These are phyloP conservation scores for Cryphonectria naterciae DNA, from an alignment of 2,329 filamentous ascomycete species.

Conservation along the genomic window DNA sequence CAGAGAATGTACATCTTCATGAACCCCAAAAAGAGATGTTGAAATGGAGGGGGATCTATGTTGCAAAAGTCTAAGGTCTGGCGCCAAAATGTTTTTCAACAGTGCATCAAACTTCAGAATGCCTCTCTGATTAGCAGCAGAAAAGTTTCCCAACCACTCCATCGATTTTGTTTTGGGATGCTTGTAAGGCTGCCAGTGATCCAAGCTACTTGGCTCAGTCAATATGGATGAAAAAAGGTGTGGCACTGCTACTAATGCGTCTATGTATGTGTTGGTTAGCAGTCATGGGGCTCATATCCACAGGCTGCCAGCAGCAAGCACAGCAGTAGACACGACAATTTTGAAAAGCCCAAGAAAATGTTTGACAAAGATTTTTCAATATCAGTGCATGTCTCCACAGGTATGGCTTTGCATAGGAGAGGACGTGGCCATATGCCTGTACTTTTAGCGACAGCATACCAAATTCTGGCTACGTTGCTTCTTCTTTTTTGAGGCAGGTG, in stretches of 20 bases:
- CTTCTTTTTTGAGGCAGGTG: background rate
- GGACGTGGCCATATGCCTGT: background rate
- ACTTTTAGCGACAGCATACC: background rate
- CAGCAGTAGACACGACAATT: background rate
- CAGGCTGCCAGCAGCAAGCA: background rate
- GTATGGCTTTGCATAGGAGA: background rate
- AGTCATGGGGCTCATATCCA: too few species aligned
- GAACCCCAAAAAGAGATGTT: background rate
- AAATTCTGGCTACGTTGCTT: slow-evolving; percentile 12
- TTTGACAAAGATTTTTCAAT: background rate
- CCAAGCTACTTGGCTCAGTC: too few species aligned
- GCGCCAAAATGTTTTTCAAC: background rate
- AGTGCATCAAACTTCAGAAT: background rate
- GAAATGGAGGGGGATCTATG: background rate
- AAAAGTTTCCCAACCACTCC: background rate
- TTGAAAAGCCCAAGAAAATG: background rate
- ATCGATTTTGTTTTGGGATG: background rate
- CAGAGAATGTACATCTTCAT: background rate
- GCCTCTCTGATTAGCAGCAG: background rate
- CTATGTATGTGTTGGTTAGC: too few species aligned
- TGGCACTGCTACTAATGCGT: too few species aligned
- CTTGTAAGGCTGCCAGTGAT: too few species aligned
- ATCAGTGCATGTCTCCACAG: background rate
- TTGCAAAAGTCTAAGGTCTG: background rate
- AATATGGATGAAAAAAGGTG: too few species aligned